Evolutionary conservation across 345 rosid genomes (phyloP).

Genomic region (Anacardium occidentale): DNA sequence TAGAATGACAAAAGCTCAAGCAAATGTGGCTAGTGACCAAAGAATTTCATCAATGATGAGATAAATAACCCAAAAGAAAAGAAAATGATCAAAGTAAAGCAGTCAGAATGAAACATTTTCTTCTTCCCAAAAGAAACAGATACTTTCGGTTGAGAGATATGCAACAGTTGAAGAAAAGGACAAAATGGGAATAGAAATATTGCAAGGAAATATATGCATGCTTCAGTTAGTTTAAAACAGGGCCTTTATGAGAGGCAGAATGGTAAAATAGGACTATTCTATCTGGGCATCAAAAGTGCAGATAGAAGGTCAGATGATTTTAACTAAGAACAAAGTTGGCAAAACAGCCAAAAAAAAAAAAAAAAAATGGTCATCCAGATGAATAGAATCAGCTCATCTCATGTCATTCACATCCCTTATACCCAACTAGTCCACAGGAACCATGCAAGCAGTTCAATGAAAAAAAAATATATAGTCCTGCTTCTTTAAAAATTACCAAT

Average conservation of each 20-base stretch:
- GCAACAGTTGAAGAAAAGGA: not conserved
- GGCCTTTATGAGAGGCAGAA: not conserved
- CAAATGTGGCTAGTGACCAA: not conserved
- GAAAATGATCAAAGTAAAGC: not conserved
- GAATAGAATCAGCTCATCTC: too few relatives aligned
- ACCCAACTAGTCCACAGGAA: too few relatives aligned
- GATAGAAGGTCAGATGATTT: not conserved
- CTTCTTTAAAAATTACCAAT: conserved; percentile 41
- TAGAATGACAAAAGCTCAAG: not conserved
- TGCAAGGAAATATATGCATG: not conserved
- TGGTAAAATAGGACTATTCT: not conserved
- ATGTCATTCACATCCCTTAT: too few relatives aligned
- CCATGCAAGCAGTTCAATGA: too few relatives aligned
- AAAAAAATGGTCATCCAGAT: too few relatives aligned
- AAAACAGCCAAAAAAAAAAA: too few relatives aligned
- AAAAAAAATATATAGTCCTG: too few relatives aligned
- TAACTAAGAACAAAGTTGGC: not conserved
- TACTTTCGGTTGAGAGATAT: not conserved
- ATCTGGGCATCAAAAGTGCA: not conserved
- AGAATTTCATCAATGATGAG: not conserved
- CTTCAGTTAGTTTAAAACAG: not conserved
- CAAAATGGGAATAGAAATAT: not conserved
- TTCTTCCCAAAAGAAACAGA: not conserved
- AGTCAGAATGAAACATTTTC: not conserved
- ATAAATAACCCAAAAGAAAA: not conserved